Conservation (phyloP, 1,139 yeast species). For the Taphrina communis region DNA sequence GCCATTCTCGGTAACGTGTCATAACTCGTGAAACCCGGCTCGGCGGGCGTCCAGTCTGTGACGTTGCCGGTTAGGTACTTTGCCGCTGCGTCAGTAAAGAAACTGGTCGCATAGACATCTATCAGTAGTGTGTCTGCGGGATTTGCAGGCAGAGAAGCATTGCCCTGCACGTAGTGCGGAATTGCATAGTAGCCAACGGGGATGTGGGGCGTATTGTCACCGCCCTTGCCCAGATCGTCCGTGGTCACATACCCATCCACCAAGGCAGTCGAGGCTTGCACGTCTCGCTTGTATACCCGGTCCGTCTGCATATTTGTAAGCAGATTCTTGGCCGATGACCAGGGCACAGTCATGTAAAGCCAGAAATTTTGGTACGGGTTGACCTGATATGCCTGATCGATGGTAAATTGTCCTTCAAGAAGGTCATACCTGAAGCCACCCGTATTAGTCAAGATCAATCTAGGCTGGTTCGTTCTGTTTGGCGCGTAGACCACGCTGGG, state of each 20-base stretch:
- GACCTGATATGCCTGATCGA: constrained; percentile 78
- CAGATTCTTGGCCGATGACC: constrained; percentile 55
- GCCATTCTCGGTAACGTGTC: constrained; percentile 23
- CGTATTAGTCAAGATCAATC: constrained; percentile 76
- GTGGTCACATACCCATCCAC: constrained; percentile 74
- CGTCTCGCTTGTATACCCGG: constrained; percentile 18
- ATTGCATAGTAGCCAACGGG: constrained; percentile 64
- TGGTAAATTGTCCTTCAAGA: constrained; percentile 82
- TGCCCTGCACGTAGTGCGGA: constrained; percentile 58
- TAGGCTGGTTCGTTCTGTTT: constrained; percentile 53
- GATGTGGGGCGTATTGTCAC: constrained; percentile 86
- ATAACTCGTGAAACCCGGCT: constrained; percentile 6
- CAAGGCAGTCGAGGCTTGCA: constrained; percentile 1
- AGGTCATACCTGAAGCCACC: constrained; percentile 90
- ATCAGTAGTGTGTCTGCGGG: constrained; percentile 2
- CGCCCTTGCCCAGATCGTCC: constrained; percentile 82
- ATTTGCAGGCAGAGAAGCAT: constrained; percentile 10
- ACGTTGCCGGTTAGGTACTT: constrained; percentile 5
- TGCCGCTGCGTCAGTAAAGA: constrained; percentile 22
- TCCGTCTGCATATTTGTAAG: constrained; percentile 24
- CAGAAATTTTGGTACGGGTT: constrained; percentile 86
- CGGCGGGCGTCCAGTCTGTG: constrained; percentile 25
- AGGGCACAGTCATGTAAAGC: constrained; percentile 63
- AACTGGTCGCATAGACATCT: constrained; percentile 24
- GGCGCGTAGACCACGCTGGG: constrained; percentile 57